Conservation (phyloP, 345 rosid genomes). For the Brassica rapa region DNA sequence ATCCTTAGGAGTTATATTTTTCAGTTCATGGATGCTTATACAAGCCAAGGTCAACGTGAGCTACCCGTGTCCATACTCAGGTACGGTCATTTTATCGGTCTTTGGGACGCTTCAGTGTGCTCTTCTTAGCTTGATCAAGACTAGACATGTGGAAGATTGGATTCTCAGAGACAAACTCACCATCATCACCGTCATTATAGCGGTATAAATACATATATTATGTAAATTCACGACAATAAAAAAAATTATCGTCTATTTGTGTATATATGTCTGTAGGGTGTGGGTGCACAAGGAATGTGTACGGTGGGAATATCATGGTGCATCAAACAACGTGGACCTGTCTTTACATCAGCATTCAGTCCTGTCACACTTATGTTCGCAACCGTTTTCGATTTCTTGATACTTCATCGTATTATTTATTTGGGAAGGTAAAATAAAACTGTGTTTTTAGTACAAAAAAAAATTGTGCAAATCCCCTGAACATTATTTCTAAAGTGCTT, state of each 20-base stretch:
- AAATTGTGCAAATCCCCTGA: background rate
- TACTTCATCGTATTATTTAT: background rate
- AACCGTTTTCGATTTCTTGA: background rate
- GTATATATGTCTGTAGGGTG: background rate
- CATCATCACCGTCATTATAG: conserved; percentile 40
- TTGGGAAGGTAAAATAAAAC: background rate
- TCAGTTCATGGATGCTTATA: conserved; percentile 58
- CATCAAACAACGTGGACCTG: background rate
- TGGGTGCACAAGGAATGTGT: background rate
- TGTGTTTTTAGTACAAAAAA: background rate
- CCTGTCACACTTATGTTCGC: background rate
- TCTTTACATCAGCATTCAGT: background rate
- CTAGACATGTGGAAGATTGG: conserved; percentile 45
- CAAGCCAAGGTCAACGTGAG: conserved; percentile 54
- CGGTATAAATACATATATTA: conserved; percentile 36
- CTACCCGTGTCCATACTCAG: conserved; percentile 61
- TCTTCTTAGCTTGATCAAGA: conserved; percentile 41
- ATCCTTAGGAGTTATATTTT: conserved; percentile 36
- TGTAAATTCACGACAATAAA: background rate
- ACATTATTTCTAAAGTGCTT: background rate
- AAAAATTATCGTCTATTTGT: background rate
- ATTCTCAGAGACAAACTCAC: conserved; percentile 49
- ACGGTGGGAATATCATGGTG: background rate
- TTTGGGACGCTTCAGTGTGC: conserved; percentile 62
- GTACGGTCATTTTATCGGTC: conserved; percentile 56